Evolutionary conservation across 2,329 filamentous ascomycete species (phyloP), one percentile per base, ranked within the genome.

Genomic region (Exophiala mesophila): DNA sequence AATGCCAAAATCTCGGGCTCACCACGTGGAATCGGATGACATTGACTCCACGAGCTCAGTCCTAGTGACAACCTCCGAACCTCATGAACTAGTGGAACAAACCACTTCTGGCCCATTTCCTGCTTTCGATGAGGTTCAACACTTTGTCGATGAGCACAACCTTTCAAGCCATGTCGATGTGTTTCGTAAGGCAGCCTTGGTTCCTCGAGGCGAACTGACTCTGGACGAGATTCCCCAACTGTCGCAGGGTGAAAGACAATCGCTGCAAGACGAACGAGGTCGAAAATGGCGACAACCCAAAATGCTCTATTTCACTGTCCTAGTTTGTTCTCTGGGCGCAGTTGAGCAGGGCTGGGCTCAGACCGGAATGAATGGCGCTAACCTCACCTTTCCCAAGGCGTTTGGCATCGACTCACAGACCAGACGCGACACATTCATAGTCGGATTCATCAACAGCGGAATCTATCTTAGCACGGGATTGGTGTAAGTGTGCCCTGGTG

Each of bases 381-480:
- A 76, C 42, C 57, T 77, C 17, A 70, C 64, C 4, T 76, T 73
- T 52, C 72, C 72, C 3, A 55, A 58, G 15, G 65, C 63, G 7
- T 65, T 72, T 39, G 64, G 64, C 19, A 77, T 72, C 21, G 59
- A 59, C 21, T 63, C 65, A 7, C 50, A 65, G 19, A 66, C 67
- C 24, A 59, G 60, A 3, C 62, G 61, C 31, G 72, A 79, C 54
- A 66, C 66, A 17, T 77, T 76, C 66, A 65, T 85, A 29, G 68
- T 84, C 13, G 83, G 83, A 32, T 61, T 85, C 2, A 68, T 87
- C 48, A 87, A 87, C 48, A 45, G 52, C 19, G 78, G 68, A 26
- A 73, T 73, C 0, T 76, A 80, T 40, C 65, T 80, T 40, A 73
- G 71, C 24, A 64, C 63, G 51, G 66, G 69, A 3, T 63, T 66